phyloP scores from a whole-genome alignment of 164 flowering plant species.

The Annona squamosa region DNA sequence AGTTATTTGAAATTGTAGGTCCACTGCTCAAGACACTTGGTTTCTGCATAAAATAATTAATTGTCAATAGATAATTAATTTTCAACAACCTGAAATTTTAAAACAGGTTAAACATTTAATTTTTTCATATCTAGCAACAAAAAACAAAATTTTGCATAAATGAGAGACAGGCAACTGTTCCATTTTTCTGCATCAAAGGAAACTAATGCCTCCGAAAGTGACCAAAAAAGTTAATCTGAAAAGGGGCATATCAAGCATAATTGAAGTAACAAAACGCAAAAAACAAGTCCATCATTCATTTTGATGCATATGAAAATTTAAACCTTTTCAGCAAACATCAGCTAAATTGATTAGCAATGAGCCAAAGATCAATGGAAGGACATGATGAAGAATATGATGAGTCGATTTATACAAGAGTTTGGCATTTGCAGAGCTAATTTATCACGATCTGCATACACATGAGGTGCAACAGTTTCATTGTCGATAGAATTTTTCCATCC shows the following conservation, averaged over 20 bases:
- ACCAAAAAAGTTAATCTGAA: neutral
- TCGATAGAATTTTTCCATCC: too few species aligned
- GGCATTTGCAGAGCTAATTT: too few species aligned
- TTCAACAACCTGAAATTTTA: neutral
- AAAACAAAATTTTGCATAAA: neutral
- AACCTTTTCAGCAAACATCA: too few species aligned
- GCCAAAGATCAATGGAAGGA: too few species aligned
- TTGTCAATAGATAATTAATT: neutral
- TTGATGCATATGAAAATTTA: neutral
- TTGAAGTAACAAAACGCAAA: neutral
- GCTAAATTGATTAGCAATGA: too few species aligned
- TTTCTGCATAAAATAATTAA: neutral
- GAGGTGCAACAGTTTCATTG: too few species aligned
- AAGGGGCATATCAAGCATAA: neutral
- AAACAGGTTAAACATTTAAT: neutral
- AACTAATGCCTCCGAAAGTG: neutral
- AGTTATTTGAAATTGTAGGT: neutral
- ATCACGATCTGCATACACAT: too few species aligned
- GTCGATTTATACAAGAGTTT: too few species aligned
- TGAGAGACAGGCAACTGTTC: neutral
- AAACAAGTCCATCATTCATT: neutral
- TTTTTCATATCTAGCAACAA: neutral
- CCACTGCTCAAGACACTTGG: neutral
- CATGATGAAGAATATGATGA: too few species aligned
- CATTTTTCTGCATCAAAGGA: neutral